phyloP scores from a whole-genome alignment of 2,329 filamentous ascomycete genomes.

The Arachnopeziza araneosa region DNA sequence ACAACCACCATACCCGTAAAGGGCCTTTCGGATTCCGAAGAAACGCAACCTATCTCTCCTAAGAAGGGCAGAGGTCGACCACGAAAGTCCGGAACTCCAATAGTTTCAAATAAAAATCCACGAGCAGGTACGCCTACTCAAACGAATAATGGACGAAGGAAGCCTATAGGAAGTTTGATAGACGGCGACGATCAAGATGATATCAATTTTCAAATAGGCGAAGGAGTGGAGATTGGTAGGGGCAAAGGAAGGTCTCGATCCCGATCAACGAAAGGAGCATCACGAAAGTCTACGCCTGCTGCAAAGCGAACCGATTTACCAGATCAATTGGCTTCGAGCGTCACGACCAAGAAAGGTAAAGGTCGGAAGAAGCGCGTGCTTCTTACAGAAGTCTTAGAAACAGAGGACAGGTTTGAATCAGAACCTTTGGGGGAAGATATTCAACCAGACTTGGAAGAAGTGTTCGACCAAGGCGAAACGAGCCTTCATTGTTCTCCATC shows the following conservation, averaged over 20 bases:
- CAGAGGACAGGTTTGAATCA: constrained; percentile 8
- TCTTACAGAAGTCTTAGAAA: constrained; percentile 14
- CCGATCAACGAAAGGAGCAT: constrained; percentile 20
- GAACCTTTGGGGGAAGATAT: background rate
- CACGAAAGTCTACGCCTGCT: constrained; percentile 15
- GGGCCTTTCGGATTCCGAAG: constrained; percentile 29
- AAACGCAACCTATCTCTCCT: constrained; percentile 30
- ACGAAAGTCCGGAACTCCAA: constrained; percentile 36
- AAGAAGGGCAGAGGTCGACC: constrained; percentile 37
- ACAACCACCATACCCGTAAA: constrained; percentile 30
- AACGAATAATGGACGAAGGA: constrained; percentile 19
- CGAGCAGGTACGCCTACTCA: constrained; percentile 21
- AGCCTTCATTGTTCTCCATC: constrained; percentile 10
- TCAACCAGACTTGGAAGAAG: background rate
- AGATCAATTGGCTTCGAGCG: constrained; percentile 8
- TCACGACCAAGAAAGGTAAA: constrained; percentile 18
- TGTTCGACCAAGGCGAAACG: constrained; percentile 4
- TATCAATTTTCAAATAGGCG: constrained; percentile 19
- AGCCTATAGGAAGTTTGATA: constrained; percentile 21
- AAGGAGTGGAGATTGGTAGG: constrained; percentile 17
- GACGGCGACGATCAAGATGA: constrained; percentile 25
- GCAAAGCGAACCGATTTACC: constrained; percentile 3
- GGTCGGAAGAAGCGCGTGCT: constrained; percentile 16
- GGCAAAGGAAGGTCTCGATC: constrained; percentile 25
- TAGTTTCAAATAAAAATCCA: constrained; percentile 27